phyloP scores from a whole-genome alignment of 2,329 filamentous ascomycete genomes.

The Ophiocordyceps sinensis region DNA sequence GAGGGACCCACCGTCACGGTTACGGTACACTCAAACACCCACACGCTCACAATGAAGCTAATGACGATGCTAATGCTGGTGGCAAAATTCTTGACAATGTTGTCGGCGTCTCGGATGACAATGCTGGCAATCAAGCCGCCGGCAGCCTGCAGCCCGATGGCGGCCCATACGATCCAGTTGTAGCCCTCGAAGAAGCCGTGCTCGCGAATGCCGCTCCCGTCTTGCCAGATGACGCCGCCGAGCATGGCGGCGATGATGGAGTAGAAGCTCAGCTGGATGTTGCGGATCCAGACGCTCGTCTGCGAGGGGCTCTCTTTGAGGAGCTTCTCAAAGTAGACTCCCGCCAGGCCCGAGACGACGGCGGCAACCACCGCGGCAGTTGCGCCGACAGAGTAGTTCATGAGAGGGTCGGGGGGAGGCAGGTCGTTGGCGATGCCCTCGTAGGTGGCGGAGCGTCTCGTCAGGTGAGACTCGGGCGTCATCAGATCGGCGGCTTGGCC shows the following conservation, averaged over 20 bases:
- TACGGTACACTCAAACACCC: constrained; percentile 69
- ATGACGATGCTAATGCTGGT: constrained; percentile 84
- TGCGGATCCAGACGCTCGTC: constrained; percentile 82
- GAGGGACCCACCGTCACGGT: constrained; percentile 49
- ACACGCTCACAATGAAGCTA: constrained; percentile 72
- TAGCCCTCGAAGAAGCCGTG: constrained; percentile 92
- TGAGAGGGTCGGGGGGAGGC: constrained; percentile 29
- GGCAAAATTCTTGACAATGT: constrained; percentile 87
- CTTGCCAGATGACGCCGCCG: constrained; percentile 72
- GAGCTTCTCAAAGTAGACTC: constrained; percentile 82
- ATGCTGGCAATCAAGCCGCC: constrained; percentile 62
- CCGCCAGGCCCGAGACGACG: constrained; percentile 67
- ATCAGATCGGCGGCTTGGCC: constrained; percentile 30
- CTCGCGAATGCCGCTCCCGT: constrained; percentile 68
- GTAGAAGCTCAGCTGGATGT: constrained; percentile 89
- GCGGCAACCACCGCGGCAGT: constrained; percentile 66
- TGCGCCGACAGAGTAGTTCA: constrained; percentile 71
- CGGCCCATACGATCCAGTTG: constrained; percentile 80
- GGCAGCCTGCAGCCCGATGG: constrained; percentile 66
- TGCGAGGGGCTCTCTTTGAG: constrained; percentile 68
- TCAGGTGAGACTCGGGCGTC: constrained; percentile 12
- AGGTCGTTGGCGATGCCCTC: constrained; percentile 63
- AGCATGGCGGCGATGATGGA: constrained; percentile 82
- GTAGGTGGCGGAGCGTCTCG: constrained; percentile 72
- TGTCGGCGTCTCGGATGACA: constrained; percentile 32